Base-by-base conservation (phyloP, 495 filamentous ascomycete genomes). In the Corynascus novoguineensis region DNA sequence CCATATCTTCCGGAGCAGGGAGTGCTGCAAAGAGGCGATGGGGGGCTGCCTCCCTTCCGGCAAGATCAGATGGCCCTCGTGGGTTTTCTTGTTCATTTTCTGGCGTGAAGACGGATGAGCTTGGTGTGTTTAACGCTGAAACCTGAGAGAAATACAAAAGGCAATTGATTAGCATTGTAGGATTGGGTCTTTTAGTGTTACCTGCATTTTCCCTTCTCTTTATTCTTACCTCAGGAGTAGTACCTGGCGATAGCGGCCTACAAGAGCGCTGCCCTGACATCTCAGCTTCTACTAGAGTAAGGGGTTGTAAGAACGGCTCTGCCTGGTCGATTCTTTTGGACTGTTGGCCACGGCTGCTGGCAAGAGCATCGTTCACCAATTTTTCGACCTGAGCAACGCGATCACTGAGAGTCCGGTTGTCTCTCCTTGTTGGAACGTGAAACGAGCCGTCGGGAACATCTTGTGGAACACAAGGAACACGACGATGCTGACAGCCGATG, bases 391-490 rank as follows among this genome's bases (percentile, higher is more conserved):
- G 61, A 24, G 57, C 59, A 21, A 68, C 53, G 32, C 67, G 55
- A 31, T 68, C 63, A n/a, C 37, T 57, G 40, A 59, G 42, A 45
- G 59, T 50, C 8, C 55, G 48, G 46, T 12, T 46, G 24, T 46
- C 22, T 27, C 31, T 35, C 14, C 37, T 42, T 24, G 11, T 37
- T n/a, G 35, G 35, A 38, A n/a, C 15, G 31, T 17, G 41, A 37
- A 4, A 50, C 12, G 34, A 47, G 50, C 19, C 40, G 11, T 75
- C 73, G 9, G 62, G 67, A 25, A 68, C 68, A 17, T 75, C 73
- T 58, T 78, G 76, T 2, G 51, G 71, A 55, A 76, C 62, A 50
- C 76, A 79, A 50, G 51, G 62, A 1, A 65, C 63, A 15, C 66
- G 61, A 3, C 76, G 73, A 29, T 73, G 64, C 27, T 60, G 51